Base-by-base conservation (phyloP, 495 filamentous ascomycete species). In the Thermothielavioides terrestris region DNA sequence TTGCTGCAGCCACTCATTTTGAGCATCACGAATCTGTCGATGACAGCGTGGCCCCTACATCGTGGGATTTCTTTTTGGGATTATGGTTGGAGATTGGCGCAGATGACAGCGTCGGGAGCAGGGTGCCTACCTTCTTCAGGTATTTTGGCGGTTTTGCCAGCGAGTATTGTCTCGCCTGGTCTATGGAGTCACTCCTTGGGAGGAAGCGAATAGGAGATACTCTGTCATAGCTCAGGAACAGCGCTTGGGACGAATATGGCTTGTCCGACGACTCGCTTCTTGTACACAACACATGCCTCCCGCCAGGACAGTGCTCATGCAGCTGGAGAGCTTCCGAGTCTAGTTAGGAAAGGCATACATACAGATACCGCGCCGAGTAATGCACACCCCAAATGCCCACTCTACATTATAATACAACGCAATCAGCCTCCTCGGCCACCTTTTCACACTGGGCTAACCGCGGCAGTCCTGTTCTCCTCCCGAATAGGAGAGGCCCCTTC, bases 361-460 rank as follows among this genome's bases (percentile, higher is more conserved):
- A 21, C 43, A 49, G 15, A 50, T 25, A 32, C 42, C 49, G 32
- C 51, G 50, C 57, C 57, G 35, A 41, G 23, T 50, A 52, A 57
- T 60, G 54, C 50, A 53, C 48, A 15, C 26, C 26, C n/a, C 50
- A 31, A 18, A 18, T 25, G 31, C 37, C 35, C n/a, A n/a, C 45
- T 42, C 53, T 60, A 60, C 57, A 60, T 32, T 60, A 60, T 60
- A 54, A 51, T 60, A 60, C 57, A 60, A 28, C n/a, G n/a, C n/a
- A n/a, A n/a, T n/a, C n/a, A n/a, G n/a, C n/a, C n/a, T n/a, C n/a
- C n/a, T 37, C 23, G 36, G 10, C 32, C 23, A 15, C 11, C 21
- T 20, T 31, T 27, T 43, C 37, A 30, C 27, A 6, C 27, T 30
- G n/a, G n/a, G n/a, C n/a, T n/a, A n/a, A n/a, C n/a, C n/a, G n/a